Base-by-base conservation (phyloP, 495 filamentous ascomycete genomes). In the Glarea lozoyensis region DNA sequence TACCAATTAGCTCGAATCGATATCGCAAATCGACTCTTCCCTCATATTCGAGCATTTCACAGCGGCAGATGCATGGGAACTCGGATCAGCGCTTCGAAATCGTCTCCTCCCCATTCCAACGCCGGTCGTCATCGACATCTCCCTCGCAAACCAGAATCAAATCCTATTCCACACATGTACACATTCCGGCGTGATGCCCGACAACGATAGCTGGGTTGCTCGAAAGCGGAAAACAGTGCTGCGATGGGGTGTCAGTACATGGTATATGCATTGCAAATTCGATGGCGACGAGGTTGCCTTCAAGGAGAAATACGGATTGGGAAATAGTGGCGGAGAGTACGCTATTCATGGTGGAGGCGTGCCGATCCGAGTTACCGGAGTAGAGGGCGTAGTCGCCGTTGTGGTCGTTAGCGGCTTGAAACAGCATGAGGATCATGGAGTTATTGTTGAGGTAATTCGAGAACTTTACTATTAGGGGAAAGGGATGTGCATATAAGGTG, bases 391-490 rank as follows among this genome's bases (percentile, higher is more conserved):
- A 16, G 76, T 87, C 29, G 84, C 72, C 1, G 79, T 85, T 2
- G 72, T 86, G 32, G 79, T 87, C 15, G 82, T 88, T 10, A 82
- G 76, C 58, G 84, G 84, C 38, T 61, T 88, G 62, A 79, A 76
- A 65, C 81, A 86, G 62, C 72, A 84, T 58, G 74, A 87, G 60
- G 83, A 88, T 61, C 85, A 90, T 66, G 72, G 72, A 29, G 75
- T 87, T 33, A 74, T 87, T 46, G 72, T 82, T 2, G 76, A 85
- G 58, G 74, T 73, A 6, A 61, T 88, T 30, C 60, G 63, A 50
- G 71, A 75, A 41, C n/a, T n/a, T n/a, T n/a, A n/a, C n/a, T n/a
- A n/a, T n/a, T n/a, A n/a, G n/a, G n/a, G n/a, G n/a, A n/a, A n/a
- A n/a, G n/a, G n/a, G n/a, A n/a, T n/a, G n/a, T n/a, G n/a, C n/a